Evolutionary conservation across 2,329 filamentous ascomycete species (phyloP), one percentile per base, ranked within the genome.

Genomic region (Penicillium sp.): DNA sequence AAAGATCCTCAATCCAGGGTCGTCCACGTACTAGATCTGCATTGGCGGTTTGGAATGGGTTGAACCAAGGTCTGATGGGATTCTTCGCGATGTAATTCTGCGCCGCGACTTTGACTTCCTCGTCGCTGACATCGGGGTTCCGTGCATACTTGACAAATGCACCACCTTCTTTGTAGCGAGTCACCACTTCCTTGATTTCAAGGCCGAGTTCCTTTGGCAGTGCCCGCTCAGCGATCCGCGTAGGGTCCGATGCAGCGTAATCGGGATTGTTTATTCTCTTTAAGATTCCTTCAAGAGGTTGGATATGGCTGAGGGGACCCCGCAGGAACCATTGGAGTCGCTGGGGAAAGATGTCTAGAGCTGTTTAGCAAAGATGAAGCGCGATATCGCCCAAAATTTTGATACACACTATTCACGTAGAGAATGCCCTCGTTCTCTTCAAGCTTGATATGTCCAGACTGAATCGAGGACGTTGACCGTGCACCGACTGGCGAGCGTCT

Each of bases 1-100:
- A 88, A 26, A 99, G 76, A 68, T 99, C 94, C 66, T 97, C 94
- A 2, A 97, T 81, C 94, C 94, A 99, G 0, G 94, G 94, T 21
- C 86, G 84, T 9, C 94, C 94, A 50, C 84, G 80, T 2, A 99
- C 94, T 6, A 91, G 76, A 23, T 85, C 85, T 3, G 85, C 85
- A 45, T 83, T 81, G 51, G 95, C 86, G 13, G 81, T 75, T 21
- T 84, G 80, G 59, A 96, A 86, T 0, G 91, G 91, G 61, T 87
- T 95, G 77, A 94, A 96, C 89, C 92, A 95, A 2, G 93, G 92
- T 55, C 85, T 89, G 34, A 95, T 82, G 0, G 87, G 87, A 15
- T 86, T 80, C 54, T 90, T 78, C 51, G 81, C 76, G 1, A 97
- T 77, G 58, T 87, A 81, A 29, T 83, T 75, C 23, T 81, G 76